Conservation (phyloP, 2,329 filamentous ascomycete species). For the Orbilia javanica region DNA sequence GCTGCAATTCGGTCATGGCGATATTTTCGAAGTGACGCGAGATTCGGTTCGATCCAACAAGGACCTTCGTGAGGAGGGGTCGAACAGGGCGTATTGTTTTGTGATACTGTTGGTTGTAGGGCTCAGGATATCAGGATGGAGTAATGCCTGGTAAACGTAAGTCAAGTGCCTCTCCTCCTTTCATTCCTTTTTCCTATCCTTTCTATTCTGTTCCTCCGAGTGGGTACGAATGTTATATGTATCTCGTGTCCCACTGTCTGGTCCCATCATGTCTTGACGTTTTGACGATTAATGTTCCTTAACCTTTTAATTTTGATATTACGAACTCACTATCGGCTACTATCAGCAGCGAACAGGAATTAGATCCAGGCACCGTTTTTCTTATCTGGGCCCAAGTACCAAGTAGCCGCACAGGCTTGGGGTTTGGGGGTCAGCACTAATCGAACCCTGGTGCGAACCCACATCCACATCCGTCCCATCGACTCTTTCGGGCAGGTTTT, state of each 20-base stretch:
- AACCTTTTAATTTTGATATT: conserved; percentile 28
- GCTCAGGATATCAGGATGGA: not conserved
- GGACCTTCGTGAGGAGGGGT: conserved; percentile 4
- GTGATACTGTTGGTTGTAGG: conserved; percentile 13
- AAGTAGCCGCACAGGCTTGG: conserved; percentile 1
- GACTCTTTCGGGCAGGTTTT: conserved; percentile 43
- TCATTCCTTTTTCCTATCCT: not conserved
- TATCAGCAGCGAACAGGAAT: conserved; percentile 20
- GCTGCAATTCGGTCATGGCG: conserved; percentile 19
- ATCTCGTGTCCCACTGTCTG: conserved; percentile 6
- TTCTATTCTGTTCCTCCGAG: not conserved
- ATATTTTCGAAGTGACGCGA: conserved; percentile 27
- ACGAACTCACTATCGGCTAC: conserved; percentile 16
- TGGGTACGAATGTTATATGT: conserved; percentile 35
- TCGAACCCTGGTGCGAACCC: conserved; percentile 12
- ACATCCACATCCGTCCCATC: conserved; percentile 24
- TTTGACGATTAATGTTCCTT: not conserved
- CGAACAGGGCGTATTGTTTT: conserved; percentile 21
- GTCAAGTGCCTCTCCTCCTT: not conserved
- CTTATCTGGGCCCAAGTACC: conserved; percentile 12
- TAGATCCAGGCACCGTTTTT: conserved; percentile 10
- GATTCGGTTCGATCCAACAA: conserved; percentile 15
- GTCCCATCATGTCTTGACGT: not conserved
- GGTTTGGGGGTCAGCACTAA: conserved; percentile 51
- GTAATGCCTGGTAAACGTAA: not conserved